Conservation (phyloP, 140 eudicot genomes). For the Flaveria floridana region DNA sequence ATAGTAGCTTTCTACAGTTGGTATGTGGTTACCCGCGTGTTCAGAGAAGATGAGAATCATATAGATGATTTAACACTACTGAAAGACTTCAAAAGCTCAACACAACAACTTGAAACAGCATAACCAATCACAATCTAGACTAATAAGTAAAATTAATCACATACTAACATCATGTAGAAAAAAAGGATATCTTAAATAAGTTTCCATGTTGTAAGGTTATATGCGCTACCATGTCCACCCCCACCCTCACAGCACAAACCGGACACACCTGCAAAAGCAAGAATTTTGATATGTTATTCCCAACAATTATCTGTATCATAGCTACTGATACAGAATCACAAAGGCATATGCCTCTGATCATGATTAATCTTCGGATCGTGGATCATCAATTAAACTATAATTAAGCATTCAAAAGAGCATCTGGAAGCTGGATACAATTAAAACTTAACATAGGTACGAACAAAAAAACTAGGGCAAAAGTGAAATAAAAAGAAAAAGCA, state of each 20-base stretch:
- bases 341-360: background rate
- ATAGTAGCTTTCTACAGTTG: background rate
- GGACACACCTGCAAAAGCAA: slow-evolving; percentile 80
- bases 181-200: slow-evolving; percentile 96
- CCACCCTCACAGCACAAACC: slow-evolving; percentile 90
- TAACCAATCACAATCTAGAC: background rate
- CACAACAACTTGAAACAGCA: background rate
- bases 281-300: background rate
- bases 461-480: slow-evolving; percentile 4
- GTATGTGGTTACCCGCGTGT: background rate
- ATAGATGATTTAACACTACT: background rate
- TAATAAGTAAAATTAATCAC: background rate
- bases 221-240: slow-evolving; percentile 97
- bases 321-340: background rate
- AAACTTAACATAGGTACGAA: too few species aligned
- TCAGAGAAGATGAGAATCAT: background rate
- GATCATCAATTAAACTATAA: too few species aligned
- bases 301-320: background rate
- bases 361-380: background rate
- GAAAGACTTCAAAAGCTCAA: slow-evolving; percentile 22
- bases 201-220: slow-evolving; percentile 94
- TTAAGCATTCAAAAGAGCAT: background rate
- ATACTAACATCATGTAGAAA: background rate
- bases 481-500: background rate
- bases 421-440: background rate